Evolutionary conservation across 176 grass and related monocot species (phyloP).

Genomic region (Oryza australiensis): DNA sequence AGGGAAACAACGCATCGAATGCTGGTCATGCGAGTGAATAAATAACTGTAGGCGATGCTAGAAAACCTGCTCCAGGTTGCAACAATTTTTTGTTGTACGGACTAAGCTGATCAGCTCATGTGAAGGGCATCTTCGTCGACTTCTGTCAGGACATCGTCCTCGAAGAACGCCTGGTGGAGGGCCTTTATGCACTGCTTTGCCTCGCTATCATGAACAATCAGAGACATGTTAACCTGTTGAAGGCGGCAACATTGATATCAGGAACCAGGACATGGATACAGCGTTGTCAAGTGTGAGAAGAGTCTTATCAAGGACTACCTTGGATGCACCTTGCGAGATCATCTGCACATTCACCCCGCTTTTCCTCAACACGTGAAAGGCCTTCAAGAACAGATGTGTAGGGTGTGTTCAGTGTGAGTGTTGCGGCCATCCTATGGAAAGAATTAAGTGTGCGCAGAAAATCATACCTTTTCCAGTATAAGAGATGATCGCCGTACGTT

Average conservation of each 20-base stretch:
- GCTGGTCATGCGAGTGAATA: background rate
- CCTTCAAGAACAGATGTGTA: slow-evolving; percentile 44
- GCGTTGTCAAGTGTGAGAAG: background rate
- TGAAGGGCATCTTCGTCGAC: slow-evolving; percentile 11
- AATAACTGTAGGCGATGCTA: background rate
- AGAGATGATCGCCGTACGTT: slow-evolving; percentile 74
- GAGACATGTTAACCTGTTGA: slow-evolving; percentile 85
- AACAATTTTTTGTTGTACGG: background rate
- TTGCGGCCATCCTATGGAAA: background rate
- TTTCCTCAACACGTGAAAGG: slow-evolving; percentile 83
- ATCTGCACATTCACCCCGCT: slow-evolving; percentile 86
- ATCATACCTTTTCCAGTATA: slow-evolving; percentile 78
- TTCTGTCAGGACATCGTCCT: slow-evolving; percentile 45
- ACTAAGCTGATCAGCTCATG: background rate
- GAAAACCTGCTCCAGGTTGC: background rate
- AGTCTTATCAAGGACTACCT: slow-evolving; percentile 43
- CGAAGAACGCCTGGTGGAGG: slow-evolving; percentile 78
- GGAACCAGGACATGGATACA: background rate
- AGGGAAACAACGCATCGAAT: background rate
- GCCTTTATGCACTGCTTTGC: slow-evolving; percentile 60
- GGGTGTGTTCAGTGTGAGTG: slow-evolving; percentile 1
- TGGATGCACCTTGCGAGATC: slow-evolving; percentile 97
- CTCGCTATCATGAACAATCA: slow-evolving; percentile 87
- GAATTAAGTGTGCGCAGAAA: background rate
- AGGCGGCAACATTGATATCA: background rate